Evolutionary conservation across 192 early-diverging fungal species (phyloP), one percentile per base, ranked within the genome.

Genomic region (Coemansia sp.): DNA sequence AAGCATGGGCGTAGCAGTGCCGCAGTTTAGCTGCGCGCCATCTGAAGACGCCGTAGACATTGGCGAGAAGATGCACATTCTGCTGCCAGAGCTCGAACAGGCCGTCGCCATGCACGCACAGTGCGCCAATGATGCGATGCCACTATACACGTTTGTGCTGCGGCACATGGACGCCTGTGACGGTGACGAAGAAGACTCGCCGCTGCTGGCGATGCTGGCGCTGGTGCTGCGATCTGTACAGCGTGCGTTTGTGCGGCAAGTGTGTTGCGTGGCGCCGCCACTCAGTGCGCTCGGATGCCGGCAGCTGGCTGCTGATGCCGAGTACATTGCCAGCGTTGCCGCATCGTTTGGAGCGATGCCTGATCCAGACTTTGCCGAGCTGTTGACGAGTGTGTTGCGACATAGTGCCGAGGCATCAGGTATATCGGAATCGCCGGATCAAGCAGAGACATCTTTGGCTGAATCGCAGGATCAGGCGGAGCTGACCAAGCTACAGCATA

Each of bases 31-130:
- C 65, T 60, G 64, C 55, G 70, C 77, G 56, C 77, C 77, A 11
- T 74, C 77, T 0, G 77, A 80, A 39, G 72, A 80, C 53, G 77
- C 68, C 10, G 70, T 80, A 2, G 77, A 80, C 10, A 64, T 80
- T 38, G 77, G 77, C 58, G 77, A 80, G 32, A 70, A 71, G 55
- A 73, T 80, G 62, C 77, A 80, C 43, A 59, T 80, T 23, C 49
- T 80, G 61, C 55, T 80, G 29, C 72, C 77, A 1, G 77, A 80
- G 65, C 77, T 80, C 19, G 77, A 80, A 47, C 77, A 80, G 60
- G 54, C 67, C 1, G 77, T 67, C 12, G 57, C 51, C 19, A 68
- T 80, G 64, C 68, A 80, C 45, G 21, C 48, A 22, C 77, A 80
- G 59, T 60, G 41, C 41, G 15, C 41, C 9, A 6, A 3, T 11